These are phyloP conservation scores for Striga asiatica DNA, from an alignment of 257 asterid genomes.

Conservation along the genomic window DNA sequence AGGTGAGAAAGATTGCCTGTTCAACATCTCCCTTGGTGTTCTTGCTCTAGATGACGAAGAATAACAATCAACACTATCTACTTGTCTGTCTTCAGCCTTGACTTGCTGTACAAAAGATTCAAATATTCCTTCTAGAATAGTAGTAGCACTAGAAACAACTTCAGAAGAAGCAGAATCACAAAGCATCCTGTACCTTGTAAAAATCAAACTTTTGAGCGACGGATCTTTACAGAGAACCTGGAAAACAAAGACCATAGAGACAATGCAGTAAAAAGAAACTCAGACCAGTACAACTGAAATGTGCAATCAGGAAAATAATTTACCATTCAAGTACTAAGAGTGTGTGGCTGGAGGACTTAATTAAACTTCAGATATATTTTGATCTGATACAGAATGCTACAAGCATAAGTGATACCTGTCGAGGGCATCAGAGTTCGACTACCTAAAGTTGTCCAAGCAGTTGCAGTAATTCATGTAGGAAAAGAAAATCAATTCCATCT, in stretches of 20 bases:
- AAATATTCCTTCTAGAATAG: slow-evolving; percentile 50
- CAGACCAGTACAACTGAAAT: slow-evolving; percentile 6
- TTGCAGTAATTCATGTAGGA: not conserved
- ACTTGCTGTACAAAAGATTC: slow-evolving; percentile 50
- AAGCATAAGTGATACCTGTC: not conserved
- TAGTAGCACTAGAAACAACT: slow-evolving; percentile 49
- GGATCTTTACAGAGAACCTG: slow-evolving; percentile 66
- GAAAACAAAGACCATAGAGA: slow-evolving; percentile 20
- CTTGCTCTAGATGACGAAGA: slow-evolving; percentile 27
- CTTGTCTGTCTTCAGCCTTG: slow-evolving; percentile 30
- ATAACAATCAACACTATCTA: slow-evolving; percentile 33
- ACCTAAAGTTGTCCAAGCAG: not conserved
- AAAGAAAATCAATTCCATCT: not conserved
- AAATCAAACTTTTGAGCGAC: slow-evolving; percentile 44
- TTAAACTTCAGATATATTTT: not conserved
- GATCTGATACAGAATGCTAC: not conserved
- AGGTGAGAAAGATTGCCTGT: slow-evolving; percentile 56
- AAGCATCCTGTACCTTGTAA: slow-evolving; percentile 55
- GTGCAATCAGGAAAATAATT: not conserved
- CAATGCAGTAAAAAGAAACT: slow-evolving; percentile 12
- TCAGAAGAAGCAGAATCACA: slow-evolving; percentile 55
- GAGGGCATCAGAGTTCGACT: slow-evolving; percentile 3
- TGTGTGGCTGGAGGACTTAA: not conserved
- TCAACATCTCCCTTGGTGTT: slow-evolving; percentile 45
- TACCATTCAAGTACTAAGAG: slow-evolving; percentile 6